These are phyloP conservation scores for Malassezia furfur DNA, from an alignment of 1,284 basidiomycete genomes.

Conservation along the genomic window DNA sequence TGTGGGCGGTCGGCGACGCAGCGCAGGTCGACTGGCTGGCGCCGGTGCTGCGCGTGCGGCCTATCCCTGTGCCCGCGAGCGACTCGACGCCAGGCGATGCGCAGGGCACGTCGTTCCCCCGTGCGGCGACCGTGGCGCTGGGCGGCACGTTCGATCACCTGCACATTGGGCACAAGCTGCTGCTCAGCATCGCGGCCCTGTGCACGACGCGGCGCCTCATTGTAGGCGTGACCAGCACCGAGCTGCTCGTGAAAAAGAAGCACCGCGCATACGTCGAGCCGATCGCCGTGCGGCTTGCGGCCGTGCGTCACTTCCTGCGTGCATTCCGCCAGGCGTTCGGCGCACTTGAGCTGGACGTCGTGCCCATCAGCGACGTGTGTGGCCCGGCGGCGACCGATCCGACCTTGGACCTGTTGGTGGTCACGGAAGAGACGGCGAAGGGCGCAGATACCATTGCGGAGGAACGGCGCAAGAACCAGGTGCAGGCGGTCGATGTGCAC, in stretches of 20 bases:
- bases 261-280: constrained; percentile 64
- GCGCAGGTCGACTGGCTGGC: background rate
- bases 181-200: constrained; percentile 81
- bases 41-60: background rate
- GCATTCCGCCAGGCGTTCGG: constrained; percentile 20
- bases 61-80: background rate
- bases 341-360: constrained; percentile 24
- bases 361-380: constrained; percentile 35
- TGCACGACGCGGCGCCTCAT: constrained; percentile 70
- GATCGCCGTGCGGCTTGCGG: constrained; percentile 50
- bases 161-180: constrained; percentile 92
- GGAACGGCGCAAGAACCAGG: constrained; percentile 24
- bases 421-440: constrained; percentile 41
- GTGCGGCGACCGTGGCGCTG: constrained; percentile 43
- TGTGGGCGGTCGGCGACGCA: background rate
- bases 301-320: constrained; percentile 34
- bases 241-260: constrained; percentile 65
- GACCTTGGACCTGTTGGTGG: constrained; percentile 31
- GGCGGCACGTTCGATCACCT: constrained; percentile 93
- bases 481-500: constrained; percentile 25
- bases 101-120: background rate
- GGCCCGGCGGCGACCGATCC: constrained; percentile 41
- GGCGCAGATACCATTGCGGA: constrained; percentile 35
- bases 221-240: constrained; percentile 71
- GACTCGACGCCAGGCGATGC: background rate